A percentile compares a stretch with the other conserved stretches of the same genome.
Evolutionary conservation across 2,329 filamentous ascomycete genomes (phyloP).

Genomic region (Albifimbria verrucaria): DNA sequence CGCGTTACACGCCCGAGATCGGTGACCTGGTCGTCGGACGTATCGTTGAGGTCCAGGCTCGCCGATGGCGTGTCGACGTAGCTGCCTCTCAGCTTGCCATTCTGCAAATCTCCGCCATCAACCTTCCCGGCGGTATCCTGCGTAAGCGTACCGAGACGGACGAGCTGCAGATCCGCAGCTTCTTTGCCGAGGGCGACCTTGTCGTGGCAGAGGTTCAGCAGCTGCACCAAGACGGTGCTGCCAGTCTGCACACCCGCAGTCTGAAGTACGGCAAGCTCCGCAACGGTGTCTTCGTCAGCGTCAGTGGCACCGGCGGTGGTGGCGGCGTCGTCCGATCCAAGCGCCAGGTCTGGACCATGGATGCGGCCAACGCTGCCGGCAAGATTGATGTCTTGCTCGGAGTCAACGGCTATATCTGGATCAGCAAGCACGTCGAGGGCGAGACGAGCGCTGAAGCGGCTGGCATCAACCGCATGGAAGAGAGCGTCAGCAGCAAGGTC

Average conservation of each 20-base stretch:
- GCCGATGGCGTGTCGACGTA: slow-evolving; percentile 93
- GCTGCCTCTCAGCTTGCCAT: slow-evolving; percentile 81
- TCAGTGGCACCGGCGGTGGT: slow-evolving; percentile 80
- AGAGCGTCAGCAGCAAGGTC: slow-evolving; percentile 77
- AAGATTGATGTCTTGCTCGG: slow-evolving; percentile 85
- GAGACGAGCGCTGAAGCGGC: slow-evolving; percentile 44
- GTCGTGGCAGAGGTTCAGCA: slow-evolving; percentile 93
- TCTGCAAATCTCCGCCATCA: slow-evolving; percentile 85
- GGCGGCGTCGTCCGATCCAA: slow-evolving; percentile 80
- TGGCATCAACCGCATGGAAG: slow-evolving; percentile 82
- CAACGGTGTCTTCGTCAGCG: slow-evolving; percentile 85
- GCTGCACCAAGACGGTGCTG: slow-evolving; percentile 80
- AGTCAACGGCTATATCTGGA: slow-evolving; percentile 97
- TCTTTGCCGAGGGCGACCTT: slow-evolving; percentile 93
- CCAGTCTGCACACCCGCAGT: slow-evolving; percentile 83
- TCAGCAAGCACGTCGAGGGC: slow-evolving; percentile 75
- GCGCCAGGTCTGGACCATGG: slow-evolving; percentile 83
- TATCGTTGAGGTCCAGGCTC: slow-evolving; percentile 90
- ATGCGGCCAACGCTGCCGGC: slow-evolving; percentile 50
- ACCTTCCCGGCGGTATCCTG: slow-evolving; percentile 89
- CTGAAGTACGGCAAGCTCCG: slow-evolving; percentile 93
- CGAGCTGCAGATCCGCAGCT: slow-evolving; percentile 94
- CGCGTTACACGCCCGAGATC: slow-evolving; percentile 92
- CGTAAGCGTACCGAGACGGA: slow-evolving; percentile 91
- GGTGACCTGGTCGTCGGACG: slow-evolving; percentile 92